These are phyloP conservation scores for Yamadazyma laniorum DNA, from an alignment of 805 yeast species.

Conservation along the genomic window DNA sequence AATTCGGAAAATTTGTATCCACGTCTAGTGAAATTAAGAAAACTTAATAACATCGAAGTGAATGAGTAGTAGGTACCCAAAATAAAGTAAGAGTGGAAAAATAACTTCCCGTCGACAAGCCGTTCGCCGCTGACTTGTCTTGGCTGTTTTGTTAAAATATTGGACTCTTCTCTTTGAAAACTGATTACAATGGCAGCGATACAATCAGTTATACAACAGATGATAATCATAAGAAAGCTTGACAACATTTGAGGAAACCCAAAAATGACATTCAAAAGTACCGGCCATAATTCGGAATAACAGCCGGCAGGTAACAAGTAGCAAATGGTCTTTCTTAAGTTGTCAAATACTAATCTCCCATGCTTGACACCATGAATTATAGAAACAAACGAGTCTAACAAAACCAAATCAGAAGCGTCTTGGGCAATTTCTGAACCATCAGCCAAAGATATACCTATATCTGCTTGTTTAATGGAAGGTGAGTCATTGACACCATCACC, in stretches of 20 bases:
- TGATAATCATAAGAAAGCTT: constrained; percentile 51
- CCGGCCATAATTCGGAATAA: constrained; percentile 51
- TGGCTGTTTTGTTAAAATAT: constrained; percentile 42
- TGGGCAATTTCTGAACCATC: constrained; percentile 36
- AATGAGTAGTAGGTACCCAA: constrained; percentile 43
- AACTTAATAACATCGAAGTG: constrained; percentile 40
- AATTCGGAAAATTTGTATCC: constrained; percentile 36
- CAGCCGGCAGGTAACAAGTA: constrained; percentile 55
- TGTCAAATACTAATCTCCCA: constrained; percentile 49
- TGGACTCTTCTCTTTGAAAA: constrained; percentile 43
- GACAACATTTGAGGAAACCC: constrained; percentile 51
- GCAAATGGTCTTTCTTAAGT: constrained; percentile 45
- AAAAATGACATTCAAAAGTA: constrained; percentile 44
- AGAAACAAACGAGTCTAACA: constrained; percentile 27
- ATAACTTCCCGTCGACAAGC: constrained; percentile 37
- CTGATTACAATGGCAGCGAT: constrained; percentile 44
- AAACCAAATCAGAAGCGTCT: constrained; percentile 35
- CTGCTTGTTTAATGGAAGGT: constrained; percentile 35
- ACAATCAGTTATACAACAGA: constrained; percentile 49
- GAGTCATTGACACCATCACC: constrained; percentile 39
- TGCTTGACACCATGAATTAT: constrained; percentile 36
- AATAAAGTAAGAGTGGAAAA: constrained; percentile 42
- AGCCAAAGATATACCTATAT: constrained; percentile 29
- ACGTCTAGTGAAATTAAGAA: constrained; percentile 33
- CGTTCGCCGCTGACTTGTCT: constrained; percentile 41